Conservation (phyloP, 2,329 filamentous ascomycete genomes). For the Phialemonium atrogriseum region DNA sequence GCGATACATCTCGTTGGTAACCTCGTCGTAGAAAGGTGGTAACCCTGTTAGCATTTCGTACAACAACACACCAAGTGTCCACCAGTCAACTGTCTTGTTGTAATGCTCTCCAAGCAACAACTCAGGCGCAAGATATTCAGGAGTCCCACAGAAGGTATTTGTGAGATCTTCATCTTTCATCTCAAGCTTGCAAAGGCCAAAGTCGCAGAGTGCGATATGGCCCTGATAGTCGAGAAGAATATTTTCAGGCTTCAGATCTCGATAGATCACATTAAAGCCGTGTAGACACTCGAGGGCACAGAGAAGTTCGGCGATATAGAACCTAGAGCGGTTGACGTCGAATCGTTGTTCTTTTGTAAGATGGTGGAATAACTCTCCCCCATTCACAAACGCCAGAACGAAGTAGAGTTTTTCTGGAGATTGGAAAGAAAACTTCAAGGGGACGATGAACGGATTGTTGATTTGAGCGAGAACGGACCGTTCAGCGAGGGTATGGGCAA, state of each 20-base stretch:
- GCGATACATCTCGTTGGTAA: slow-evolving; percentile 98
- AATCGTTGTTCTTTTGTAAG: slow-evolving; percentile 95
- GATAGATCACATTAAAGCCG: slow-evolving; percentile 98
- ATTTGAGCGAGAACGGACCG: slow-evolving; percentile 98
- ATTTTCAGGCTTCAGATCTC: slow-evolving; percentile 70
- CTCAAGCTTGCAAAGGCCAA: slow-evolving; percentile 94
- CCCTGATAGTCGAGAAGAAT: slow-evolving; percentile 96
- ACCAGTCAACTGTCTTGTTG: slow-evolving; percentile 98
- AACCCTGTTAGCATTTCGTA: slow-evolving; percentile 98
- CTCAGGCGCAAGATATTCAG: slow-evolving; percentile 94
- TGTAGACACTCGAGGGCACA: slow-evolving; percentile 94
- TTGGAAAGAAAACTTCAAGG: slow-evolving; percentile 97
- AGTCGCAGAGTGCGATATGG: slow-evolving; percentile 95
- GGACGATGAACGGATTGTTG: slow-evolving; percentile 97
- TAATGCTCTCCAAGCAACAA: slow-evolving; percentile 89
- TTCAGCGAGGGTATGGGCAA: slow-evolving; percentile 92
- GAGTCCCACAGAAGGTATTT: slow-evolving; percentile 97
- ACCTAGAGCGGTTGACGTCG: slow-evolving; percentile 91
- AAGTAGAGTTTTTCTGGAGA: slow-evolving; percentile 98
- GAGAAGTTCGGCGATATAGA: slow-evolving; percentile 93
- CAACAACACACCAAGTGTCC: slow-evolving; percentile 94
- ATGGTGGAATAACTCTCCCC: slow-evolving; percentile 94
- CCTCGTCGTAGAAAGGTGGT: slow-evolving; percentile 97
- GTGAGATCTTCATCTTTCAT: slow-evolving; percentile 99
- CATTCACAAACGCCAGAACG: slow-evolving; percentile 93